These are phyloP conservation scores for Penicillium verrucosum DNA, from an alignment of 2,329 filamentous ascomycete genomes.

Conservation along the genomic window DNA sequence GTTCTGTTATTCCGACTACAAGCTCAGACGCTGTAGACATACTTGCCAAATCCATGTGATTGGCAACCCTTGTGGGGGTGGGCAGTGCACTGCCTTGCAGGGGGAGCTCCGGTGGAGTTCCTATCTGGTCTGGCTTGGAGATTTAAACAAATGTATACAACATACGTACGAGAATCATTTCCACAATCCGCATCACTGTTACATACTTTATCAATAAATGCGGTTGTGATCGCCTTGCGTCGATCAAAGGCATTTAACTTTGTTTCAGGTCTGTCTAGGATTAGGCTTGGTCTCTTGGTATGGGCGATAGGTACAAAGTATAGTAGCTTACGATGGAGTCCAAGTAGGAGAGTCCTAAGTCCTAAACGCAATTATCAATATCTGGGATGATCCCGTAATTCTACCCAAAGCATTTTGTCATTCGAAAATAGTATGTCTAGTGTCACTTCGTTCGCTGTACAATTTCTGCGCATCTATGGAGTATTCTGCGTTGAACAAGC, in stretches of 20 bases:
- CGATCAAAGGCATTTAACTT: constrained; percentile 2
- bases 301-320: neutral
- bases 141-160: neutral
- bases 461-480: neutral
- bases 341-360: neutral
- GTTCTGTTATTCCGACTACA: neutral
- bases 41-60: neutral
- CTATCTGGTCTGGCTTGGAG: constrained; percentile 5
- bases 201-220: constrained; percentile 1
- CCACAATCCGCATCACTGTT: neutral
- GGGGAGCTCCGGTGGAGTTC: constrained; percentile 22
- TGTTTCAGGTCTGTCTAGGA: constrained; percentile 8
- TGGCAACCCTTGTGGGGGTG: constrained; percentile 19
- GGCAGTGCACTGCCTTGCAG: constrained; percentile 27
- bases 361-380: neutral
- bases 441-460: neutral
- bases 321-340: neutral
- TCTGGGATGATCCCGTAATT: neutral
- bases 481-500: neutral
- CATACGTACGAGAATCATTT: neutral
- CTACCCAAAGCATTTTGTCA: neutral
- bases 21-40: neutral
- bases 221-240: constrained; percentile 1
- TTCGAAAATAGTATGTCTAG: neutral
- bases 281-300: neutral